Conservation (phyloP, 495 filamentous ascomycete species). For the Aspergillus ellipticus region DNA sequence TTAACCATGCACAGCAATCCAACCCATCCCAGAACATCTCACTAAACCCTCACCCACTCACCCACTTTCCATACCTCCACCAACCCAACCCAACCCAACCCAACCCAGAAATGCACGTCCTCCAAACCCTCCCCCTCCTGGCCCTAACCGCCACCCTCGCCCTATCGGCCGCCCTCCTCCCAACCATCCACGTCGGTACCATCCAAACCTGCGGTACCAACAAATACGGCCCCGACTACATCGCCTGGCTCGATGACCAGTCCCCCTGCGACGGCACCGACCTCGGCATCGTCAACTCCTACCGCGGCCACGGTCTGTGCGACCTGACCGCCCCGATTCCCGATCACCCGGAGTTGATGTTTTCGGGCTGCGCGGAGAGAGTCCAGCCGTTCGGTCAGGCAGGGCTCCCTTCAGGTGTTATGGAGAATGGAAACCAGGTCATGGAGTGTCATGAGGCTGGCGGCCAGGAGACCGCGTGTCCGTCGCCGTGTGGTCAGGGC, state of each 20-base stretch:
- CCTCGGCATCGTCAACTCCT: not conserved
- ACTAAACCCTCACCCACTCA: too few species aligned
- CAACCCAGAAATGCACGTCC: too few species aligned
- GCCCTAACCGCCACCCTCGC: too few species aligned
- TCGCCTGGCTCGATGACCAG: not conserved
- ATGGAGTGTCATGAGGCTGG: not conserved
- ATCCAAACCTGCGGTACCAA: not conserved
- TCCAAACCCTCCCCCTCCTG: too few species aligned
- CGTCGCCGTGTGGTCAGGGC: not conserved
- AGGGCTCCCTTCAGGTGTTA: not conserved
- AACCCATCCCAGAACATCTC: too few species aligned
- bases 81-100: too few species aligned
- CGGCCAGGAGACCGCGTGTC: not conserved
- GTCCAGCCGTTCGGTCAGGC: not conserved
- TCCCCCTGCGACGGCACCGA: not conserved
- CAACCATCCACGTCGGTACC: not conserved
- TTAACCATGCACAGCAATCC: too few species aligned
- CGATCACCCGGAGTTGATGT: not conserved
- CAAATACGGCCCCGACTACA: not conserved
- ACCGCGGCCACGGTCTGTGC: not conserved
- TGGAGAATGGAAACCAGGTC: not conserved
- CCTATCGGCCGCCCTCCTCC: too few species aligned
- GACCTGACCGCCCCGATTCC: not conserved
- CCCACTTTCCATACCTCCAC: too few species aligned
- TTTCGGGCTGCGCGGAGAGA: not conserved